Evolutionary conservation across 2,329 filamentous ascomycete species (phyloP).

Genomic region (Xylariales sp.): DNA sequence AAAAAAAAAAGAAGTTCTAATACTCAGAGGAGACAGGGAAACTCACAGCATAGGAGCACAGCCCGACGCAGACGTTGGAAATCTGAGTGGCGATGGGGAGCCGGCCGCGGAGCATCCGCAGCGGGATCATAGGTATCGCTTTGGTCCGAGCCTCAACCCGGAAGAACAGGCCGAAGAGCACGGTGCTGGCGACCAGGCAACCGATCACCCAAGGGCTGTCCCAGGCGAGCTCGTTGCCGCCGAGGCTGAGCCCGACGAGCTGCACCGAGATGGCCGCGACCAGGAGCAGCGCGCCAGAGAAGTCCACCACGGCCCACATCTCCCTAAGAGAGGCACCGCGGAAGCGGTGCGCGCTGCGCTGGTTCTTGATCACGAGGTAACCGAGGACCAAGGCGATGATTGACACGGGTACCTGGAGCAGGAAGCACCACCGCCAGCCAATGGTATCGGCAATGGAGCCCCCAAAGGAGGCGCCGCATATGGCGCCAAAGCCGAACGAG

Average conservation of each 20-base stretch:
- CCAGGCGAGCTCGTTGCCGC: conserved; percentile 53
- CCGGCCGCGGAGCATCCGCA: conserved; percentile 51
- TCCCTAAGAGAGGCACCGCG: conserved; percentile 27
- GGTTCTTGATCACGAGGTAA: conserved; percentile 46
- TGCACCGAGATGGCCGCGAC: conserved; percentile 55
- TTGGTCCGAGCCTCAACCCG: conserved; percentile 42
- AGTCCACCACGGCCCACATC: conserved; percentile 52
- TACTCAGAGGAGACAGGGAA: background rate
- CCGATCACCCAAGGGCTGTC: conserved; percentile 40
- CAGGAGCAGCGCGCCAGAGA: conserved; percentile 52
- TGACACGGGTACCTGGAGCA: conserved; percentile 58
- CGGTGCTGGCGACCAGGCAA: conserved; percentile 36
- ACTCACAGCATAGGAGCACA: conserved; percentile 58
- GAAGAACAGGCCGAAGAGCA: conserved; percentile 40
- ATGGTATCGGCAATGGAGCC: conserved; percentile 60
- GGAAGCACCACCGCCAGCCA: conserved; percentile 66
- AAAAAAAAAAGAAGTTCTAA: too few species aligned
- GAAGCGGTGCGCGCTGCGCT: conserved; percentile 24
- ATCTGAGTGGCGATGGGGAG: conserved; percentile 51
- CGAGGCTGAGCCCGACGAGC: conserved; percentile 49
- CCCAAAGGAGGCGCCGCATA: conserved; percentile 60
- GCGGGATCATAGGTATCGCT: conserved; percentile 50
- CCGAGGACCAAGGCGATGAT: conserved; percentile 50
- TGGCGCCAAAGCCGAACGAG: conserved; percentile 57
- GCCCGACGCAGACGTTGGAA: conserved; percentile 56